Percentiles rank a stretch among this genome's conserved stretches.
Conservation (phyloP, 2,329 filamentous ascomycete species). For the Periconia digitata region DNA sequence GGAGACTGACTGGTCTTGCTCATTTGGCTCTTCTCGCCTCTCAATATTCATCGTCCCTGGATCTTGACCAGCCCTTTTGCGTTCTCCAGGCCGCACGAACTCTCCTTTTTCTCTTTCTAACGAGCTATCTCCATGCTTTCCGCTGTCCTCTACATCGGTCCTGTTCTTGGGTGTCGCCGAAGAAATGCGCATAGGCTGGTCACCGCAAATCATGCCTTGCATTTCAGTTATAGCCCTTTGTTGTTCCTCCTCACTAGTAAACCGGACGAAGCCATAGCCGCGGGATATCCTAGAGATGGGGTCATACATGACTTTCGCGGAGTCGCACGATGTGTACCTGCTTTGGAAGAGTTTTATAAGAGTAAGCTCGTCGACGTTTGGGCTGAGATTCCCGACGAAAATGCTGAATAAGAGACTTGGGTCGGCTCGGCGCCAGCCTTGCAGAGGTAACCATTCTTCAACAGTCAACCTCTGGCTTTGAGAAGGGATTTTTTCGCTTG, state of each 20-base stretch:
- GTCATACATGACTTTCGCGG: conserved; percentile 99
- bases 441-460: too few relatives aligned
- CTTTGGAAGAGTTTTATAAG: conserved; percentile 95
- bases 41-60: too few relatives aligned
- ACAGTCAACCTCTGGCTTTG: too few relatives aligned
- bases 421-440: conserved; percentile 87
- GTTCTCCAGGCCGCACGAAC: too few relatives aligned
- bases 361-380: conserved; percentile 98
- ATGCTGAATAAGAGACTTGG: conserved; percentile 95
- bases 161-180: conserved; percentile 97
- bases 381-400: conserved; percentile 96
- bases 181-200: conserved; percentile 97
- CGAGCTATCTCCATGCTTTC: too few relatives aligned
- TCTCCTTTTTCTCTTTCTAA: too few relatives aligned
- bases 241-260: conserved; percentile 93
- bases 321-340: conserved; percentile 96
- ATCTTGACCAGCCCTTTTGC: too few relatives aligned
- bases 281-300: conserved; percentile 97
- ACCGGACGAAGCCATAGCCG: conserved; percentile 96
- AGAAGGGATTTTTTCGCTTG: too few relatives aligned
- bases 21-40: too few relatives aligned
- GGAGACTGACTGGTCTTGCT: too few relatives aligned
- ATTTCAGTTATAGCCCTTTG: conserved; percentile 95
- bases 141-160: too few relatives aligned
- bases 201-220: conserved; percentile 99